Evolutionary conservation across 495 filamentous ascomycete species (phyloP), one percentile per base, ranked within the genome.

Genomic region (Penicillium arizonense): DNA sequence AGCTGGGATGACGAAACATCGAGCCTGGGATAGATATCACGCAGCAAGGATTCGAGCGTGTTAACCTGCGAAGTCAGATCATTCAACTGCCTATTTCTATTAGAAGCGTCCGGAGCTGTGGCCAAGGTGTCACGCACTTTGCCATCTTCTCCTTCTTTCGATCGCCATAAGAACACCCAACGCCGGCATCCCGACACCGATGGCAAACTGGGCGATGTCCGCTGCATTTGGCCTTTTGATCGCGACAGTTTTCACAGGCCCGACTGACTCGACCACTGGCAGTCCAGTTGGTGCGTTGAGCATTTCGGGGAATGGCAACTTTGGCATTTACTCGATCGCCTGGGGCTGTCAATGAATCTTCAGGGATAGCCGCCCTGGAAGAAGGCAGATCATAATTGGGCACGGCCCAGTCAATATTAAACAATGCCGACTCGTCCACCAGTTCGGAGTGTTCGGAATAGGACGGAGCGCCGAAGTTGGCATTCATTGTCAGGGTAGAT

Each of bases 171-270:
- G 69, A 68, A 55, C 83, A 86, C 7, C 18, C 43, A 28, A 77
- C 62, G 16, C 70, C 70, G 20, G 76, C 72, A 52, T 83, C 78
- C 63, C 73, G 66, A 55, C 83, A 87, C 52, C 83, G 75, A 37
- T 77, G 74, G 61, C 83, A 87, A 18, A 62, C 60, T 35, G 83
- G 83, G 44, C 72, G 72, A 50, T 77, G 77, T 9, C 82, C 82
- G 52, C 75, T 83, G 62, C 82, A 84, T 64, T 84, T 85, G 52
- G 81, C 79, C 58, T 86, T 86, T 55, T 87, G 78, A 50, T 88
- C 85, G 10, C 87, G 77, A 70, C 87, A 90, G 36, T 85, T 85
- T 77, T 87, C 87, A 64, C 87, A 90, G 2, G 87, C 87, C 44
- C 71, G 74, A 52, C 72, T 72, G 41, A 77, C 73, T 14, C 77